Percentiles rank a stretch among this genome's conserved stretches.
phyloP scores from a whole-genome alignment of 768 basidiomycete genomes.

The Coprinopsis strossmayeri region DNA sequence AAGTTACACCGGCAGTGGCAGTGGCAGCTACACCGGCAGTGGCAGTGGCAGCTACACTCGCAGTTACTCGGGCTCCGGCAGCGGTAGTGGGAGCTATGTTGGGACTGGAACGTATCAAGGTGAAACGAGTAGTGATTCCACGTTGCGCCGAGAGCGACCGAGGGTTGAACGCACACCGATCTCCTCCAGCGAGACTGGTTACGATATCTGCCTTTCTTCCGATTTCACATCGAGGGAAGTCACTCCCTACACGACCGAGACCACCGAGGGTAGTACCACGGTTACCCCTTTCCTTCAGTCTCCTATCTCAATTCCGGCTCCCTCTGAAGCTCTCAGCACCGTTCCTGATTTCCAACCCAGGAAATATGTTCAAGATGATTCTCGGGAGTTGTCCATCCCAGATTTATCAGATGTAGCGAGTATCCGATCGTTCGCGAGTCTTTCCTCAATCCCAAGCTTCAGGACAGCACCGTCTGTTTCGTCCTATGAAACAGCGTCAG shows the following conservation, averaged over 20 bases:
- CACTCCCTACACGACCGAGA: constrained; percentile 22
- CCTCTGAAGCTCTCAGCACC: not conserved
- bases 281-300: not conserved
- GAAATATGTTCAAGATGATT: not conserved
- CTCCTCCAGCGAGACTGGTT: constrained; percentile 36
- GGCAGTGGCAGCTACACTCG: constrained; percentile 15
- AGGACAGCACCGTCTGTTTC: constrained; percentile 33
- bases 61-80: not conserved
- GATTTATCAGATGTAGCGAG: constrained; percentile 26
- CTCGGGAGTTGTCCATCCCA: constrained; percentile 14
- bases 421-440: constrained; percentile 14
- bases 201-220: constrained; percentile 47
- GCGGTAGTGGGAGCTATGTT: constrained; percentile 17
- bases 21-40: constrained; percentile 3
- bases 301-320: not conserved
- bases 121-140: not conserved
- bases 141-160: not conserved
- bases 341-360: not conserved
- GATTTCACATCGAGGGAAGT: constrained; percentile 37
- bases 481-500: constrained; percentile 29
- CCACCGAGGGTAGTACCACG: constrained; percentile 7
- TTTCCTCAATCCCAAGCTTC: constrained; percentile 21
- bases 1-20: not conserved
- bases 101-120: constrained; percentile 13
- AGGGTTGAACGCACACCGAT: constrained; percentile 9